These are phyloP conservation scores for Cryptosporidium bovis DNA, from an alignment of 169 alveolate genomes.

Conservation along the genomic window DNA sequence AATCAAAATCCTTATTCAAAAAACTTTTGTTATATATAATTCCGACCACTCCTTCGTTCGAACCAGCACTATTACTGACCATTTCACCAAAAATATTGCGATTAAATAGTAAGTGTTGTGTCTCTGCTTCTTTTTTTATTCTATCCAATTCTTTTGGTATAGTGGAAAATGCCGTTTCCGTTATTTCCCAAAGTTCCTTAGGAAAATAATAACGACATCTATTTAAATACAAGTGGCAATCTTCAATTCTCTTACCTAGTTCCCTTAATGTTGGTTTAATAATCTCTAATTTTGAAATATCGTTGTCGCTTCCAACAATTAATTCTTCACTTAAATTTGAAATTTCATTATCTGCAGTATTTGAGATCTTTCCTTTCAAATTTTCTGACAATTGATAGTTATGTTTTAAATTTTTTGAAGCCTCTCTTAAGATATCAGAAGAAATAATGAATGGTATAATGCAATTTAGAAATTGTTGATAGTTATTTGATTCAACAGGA, in stretches of 20 bases:
- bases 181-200: conserved; percentile 62
- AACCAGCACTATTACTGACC: conserved; percentile 29
- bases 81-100: conserved; percentile 67
- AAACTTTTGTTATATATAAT: conserved; percentile 4
- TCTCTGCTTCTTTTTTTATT: conserved; percentile 70
- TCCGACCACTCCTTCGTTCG: conserved; percentile 27
- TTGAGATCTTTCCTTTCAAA: neutral
- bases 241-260: conserved; percentile 38
- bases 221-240: conserved; percentile 64
- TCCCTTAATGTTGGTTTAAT: conserved; percentile 19
- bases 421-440: conserved; percentile 37
- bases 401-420: conserved; percentile 11
- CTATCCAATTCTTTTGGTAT: conserved; percentile 71
- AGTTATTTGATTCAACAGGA: conserved; percentile 48
- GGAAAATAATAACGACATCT: conserved; percentile 64
- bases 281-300: neutral
- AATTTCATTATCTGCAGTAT: neutral
- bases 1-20: conserved; percentile 12
- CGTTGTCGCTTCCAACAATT: neutral
- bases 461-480: conserved; percentile 58
- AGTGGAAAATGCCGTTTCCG: conserved; percentile 67
- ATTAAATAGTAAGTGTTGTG: conserved; percentile 61
- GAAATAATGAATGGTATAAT: conserved; percentile 55
- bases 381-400: conserved; percentile 7
- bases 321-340: conserved; percentile 3